Evolutionary conservation across 1,284 basidiomycete species (phyloP).

Genomic region (Testicularia cyperi): DNA sequence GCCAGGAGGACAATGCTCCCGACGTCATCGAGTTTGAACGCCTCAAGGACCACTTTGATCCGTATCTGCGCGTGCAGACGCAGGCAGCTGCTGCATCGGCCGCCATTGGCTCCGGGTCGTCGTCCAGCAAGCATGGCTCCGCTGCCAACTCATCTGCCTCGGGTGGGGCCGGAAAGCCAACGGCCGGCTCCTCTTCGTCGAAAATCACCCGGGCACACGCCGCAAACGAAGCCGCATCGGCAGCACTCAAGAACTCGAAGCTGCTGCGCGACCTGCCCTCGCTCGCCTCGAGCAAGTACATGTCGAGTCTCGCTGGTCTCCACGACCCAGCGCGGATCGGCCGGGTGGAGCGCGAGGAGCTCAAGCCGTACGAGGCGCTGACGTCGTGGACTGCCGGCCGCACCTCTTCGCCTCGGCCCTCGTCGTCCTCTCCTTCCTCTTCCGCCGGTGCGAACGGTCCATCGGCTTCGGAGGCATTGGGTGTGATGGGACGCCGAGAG

Average conservation of each 20-base stretch:
- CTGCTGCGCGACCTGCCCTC: conserved; percentile 44
- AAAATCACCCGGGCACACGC: conserved; percentile 18
- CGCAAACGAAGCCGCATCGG: conserved; percentile 21
- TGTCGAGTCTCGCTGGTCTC: neutral
- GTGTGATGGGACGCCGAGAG: conserved; percentile 63
- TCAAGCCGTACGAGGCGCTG: conserved; percentile 33
- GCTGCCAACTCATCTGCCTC: conserved; percentile 1
- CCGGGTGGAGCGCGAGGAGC: conserved; percentile 30
- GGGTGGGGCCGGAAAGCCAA: too few relatives aligned
- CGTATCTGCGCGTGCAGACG: conserved; percentile 29
- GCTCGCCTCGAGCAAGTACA: conserved; percentile 8
- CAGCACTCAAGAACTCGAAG: conserved; percentile 30
- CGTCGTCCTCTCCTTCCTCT: too few relatives aligned
- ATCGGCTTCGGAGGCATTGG: conserved; percentile 5
- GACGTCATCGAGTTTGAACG: conserved; percentile 42
- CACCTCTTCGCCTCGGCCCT: too few relatives aligned
- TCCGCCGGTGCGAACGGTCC: too few relatives aligned
- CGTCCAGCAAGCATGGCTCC: too few relatives aligned
- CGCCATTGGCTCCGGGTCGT: conserved; percentile 21
- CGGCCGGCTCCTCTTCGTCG: too few relatives aligned
- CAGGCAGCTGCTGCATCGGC: conserved; percentile 29
- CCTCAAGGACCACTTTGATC: conserved; percentile 46
- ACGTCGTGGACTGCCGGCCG: conserved; percentile 26
- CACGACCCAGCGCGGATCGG: conserved; percentile 2
- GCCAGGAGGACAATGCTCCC: conserved; percentile 27